Evolutionary conservation across 495 filamentous ascomycete species (phyloP), one percentile per base, ranked within the genome.

Genomic region (Neurospora sp.): DNA sequence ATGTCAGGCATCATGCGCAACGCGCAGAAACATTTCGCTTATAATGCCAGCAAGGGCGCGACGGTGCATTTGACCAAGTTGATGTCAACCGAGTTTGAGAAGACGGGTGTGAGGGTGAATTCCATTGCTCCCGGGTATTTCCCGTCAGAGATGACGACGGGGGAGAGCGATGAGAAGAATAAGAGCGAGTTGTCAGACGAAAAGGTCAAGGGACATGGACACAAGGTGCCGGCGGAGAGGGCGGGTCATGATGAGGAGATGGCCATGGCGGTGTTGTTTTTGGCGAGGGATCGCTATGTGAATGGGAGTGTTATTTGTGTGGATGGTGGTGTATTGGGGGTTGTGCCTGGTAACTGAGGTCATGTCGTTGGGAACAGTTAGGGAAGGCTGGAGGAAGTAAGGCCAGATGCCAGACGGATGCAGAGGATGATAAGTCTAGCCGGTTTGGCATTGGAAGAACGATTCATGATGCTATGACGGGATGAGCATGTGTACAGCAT

Each of bases 121-220:
- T 85, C 84, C 1, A 85, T 91, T 46, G 86, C 88, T 35, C 89
- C 90, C 4, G 90, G 90, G 10, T 80, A 89, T 73, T 91, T 90
- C 72, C 88, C 88, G 9, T 83, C 80, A 40, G 88, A 91, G 80
- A 87, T 79, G 74, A 77, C 77, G n/a, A 74, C 73, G 44, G 73
- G 73, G 0, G 73, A 69, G 18, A 72, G 73, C 14, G 76, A 76
- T 38, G 73, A 71, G 20, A 20, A 40, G 22, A n/a, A 86, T 74
- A 90, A 90, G 80, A 86, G 83, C 41, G 72, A 83, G 35, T 73
- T 90, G 73, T 79, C 83, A 37, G 80, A 82, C 39, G 80, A 87
- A 78, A 86, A 72, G 86, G 83, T 83, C 71, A 83, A 69, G 83
- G 84, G 39, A 80, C 90, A 76, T 84, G 88, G 86, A 73, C 88